A percentile compares a stretch with the other conserved stretches of the same genome.
Evolutionary conservation across 2,329 filamentous ascomycete genomes (phyloP).

Genomic region (Trichoderma atroviride): DNA sequence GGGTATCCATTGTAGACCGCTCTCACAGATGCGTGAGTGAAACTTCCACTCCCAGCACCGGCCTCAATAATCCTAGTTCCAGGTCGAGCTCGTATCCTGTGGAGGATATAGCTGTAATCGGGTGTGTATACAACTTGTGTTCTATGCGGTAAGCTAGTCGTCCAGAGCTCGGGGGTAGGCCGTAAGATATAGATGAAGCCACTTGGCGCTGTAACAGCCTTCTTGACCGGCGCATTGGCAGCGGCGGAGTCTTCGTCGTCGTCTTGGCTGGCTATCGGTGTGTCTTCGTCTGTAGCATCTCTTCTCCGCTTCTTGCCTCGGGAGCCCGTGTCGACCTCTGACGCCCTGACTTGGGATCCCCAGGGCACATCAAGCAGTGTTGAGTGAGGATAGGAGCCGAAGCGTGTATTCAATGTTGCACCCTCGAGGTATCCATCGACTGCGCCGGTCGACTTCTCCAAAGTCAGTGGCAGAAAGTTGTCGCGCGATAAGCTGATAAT

Average conservation of each 20-base stretch:
- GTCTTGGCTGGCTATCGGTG: conserved; percentile 40
- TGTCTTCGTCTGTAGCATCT: conserved; percentile 50
- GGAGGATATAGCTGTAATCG: conserved; percentile 83
- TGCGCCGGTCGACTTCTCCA: conserved; percentile 62
- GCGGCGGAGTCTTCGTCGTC: conserved; percentile 39
- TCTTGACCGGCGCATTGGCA: conserved; percentile 46
- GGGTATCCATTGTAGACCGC: conserved; percentile 76
- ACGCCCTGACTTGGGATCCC: conserved; percentile 90
- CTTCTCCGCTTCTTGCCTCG: conserved; percentile 70
- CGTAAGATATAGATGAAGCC: conserved; percentile 80
- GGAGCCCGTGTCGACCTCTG: conserved; percentile 88
- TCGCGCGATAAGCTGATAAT: conserved; percentile 90
- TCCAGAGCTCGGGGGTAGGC: conserved; percentile 83
- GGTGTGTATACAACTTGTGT: conserved; percentile 88
- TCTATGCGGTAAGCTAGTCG: conserved; percentile 74
- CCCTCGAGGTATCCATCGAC: conserved; percentile 75
- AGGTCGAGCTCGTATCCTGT: conserved; percentile 72
- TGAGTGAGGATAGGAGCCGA: conserved; percentile 84
- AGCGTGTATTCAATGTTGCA: conserved; percentile 85
- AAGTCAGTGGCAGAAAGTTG: conserved; percentile 74
- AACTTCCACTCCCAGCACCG: conserved; percentile 79
- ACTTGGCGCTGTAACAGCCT: conserved; percentile 57
- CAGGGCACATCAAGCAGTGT: conserved; percentile 78
- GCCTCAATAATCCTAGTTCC: conserved; percentile 77
- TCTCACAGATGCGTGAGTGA: conserved; percentile 76